Conservation (phyloP, 768 basidiomycete genomes). For the Auricularia auricula-judae region DNA sequence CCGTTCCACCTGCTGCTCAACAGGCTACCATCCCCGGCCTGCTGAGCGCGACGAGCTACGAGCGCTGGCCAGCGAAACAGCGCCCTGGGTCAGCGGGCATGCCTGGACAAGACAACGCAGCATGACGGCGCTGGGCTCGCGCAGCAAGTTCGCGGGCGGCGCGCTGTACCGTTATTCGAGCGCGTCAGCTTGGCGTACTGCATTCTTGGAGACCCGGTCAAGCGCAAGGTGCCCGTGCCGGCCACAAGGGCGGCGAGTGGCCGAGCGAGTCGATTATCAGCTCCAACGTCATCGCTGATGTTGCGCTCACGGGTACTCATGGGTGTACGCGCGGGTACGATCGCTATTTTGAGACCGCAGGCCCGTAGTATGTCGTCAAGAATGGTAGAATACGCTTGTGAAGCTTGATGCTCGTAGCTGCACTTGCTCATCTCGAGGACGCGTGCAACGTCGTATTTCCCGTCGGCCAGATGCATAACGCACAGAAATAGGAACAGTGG, state of each 20-base stretch:
- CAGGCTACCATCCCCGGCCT: too few species aligned
- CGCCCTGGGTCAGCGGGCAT: constrained; percentile 62
- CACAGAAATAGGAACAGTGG: too few species aligned
- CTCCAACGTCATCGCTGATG: constrained; percentile 47
- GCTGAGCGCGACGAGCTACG: too few species aligned
- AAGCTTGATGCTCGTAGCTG: too few species aligned
- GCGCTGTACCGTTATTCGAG: background rate
- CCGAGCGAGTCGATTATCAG: constrained; percentile 42
- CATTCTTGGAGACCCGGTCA: constrained; percentile 12
- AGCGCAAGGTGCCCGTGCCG: constrained; percentile 69
- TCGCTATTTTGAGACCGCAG: constrained; percentile 38
- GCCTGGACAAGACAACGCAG: constrained; percentile 55
- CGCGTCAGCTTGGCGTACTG: background rate
- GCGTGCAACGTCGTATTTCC: too few species aligned
- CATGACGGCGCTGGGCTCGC: constrained; percentile 54
- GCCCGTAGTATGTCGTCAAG: too few species aligned
- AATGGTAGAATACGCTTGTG: too few species aligned
- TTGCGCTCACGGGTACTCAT: constrained; percentile 54
- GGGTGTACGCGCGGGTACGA: constrained; percentile 58
- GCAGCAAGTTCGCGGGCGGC: constrained; percentile 65
- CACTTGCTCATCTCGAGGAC: too few species aligned
- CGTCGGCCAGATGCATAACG: too few species aligned
- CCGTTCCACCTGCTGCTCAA: too few species aligned
- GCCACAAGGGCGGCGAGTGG: constrained; percentile 61
- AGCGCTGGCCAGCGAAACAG: constrained; percentile 3